A percentile compares a stretch with the other conserved stretches of the same genome.
Evolutionary conservation across 345 rosid genomes (phyloP).

Genomic region (Syzygium aqueum): DNA sequence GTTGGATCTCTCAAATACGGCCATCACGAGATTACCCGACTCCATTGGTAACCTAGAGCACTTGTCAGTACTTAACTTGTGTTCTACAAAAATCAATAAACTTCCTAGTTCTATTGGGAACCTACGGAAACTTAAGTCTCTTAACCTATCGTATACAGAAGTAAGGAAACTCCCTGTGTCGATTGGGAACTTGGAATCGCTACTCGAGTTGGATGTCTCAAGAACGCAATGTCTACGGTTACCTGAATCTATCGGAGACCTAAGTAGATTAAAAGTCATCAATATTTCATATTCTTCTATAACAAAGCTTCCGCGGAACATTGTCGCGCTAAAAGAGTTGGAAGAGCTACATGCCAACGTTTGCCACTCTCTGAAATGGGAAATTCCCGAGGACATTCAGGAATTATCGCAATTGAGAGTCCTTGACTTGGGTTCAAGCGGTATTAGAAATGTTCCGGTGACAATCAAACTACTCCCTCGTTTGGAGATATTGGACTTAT

Average conservation of each 20-base stretch:
- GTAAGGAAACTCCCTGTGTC: accelerated
- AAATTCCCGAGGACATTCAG: no score
- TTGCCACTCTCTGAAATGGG: accelerated
- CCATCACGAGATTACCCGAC: no score
- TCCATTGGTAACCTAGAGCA: neutral
- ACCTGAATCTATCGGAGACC: neutral
- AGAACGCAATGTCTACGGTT: neutral
- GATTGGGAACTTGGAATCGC: neutral
- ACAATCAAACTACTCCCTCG: neutral
- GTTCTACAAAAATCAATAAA: neutral
- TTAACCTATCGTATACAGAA: neutral
- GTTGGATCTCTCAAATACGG: no score
- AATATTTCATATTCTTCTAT: neutral
- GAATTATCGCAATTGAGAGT: no score
- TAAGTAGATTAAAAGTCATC: neutral
- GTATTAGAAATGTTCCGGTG: no score
- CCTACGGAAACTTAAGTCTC: neutral
- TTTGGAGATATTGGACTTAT: neutral
- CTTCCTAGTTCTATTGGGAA: neutral
- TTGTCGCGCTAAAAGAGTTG: no score
- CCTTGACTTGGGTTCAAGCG: neutral
- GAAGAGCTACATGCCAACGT: accelerated
- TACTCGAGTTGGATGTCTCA: neutral
- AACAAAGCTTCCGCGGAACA: no score
- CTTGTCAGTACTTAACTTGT: neutral